Conservation (phyloP, 2,329 filamentous ascomycete species). For the Rhexocercosporidium sp. region DNA sequence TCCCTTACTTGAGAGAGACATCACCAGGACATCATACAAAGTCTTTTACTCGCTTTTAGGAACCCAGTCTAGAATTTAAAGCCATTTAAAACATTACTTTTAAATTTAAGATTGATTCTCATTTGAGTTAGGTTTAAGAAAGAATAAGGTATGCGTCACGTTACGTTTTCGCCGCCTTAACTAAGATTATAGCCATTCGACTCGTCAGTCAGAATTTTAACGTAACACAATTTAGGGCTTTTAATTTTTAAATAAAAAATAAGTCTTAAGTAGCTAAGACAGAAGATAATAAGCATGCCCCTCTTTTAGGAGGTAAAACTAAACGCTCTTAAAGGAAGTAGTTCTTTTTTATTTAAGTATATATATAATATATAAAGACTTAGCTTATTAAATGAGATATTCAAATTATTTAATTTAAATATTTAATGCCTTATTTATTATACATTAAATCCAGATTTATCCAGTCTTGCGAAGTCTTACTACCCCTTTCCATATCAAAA, state of each 20-base stretch:
- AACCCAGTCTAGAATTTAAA: neutral
- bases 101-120: neutral
- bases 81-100: neutral
- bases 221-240: neutral
- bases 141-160: constrained; percentile 3
- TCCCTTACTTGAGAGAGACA: constrained; percentile 1
- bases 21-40: neutral
- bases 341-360: neutral
- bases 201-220: constrained; percentile 5
- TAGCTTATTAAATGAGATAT: neutral
- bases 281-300: neutral
- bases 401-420: neutral
- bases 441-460: neutral
- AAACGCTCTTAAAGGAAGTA: neutral
- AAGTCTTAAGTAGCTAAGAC: neutral
- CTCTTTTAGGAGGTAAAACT: neutral
- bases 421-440: neutral
- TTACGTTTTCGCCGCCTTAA: neutral
- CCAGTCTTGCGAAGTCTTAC: neutral
- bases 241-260: neutral
- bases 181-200: neutral
- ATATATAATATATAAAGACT: neutral
- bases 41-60: neutral
- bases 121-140: constrained; percentile 1
- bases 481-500: neutral